Conservation (phyloP, 2,329 filamentous ascomycete species). For the Microsporum audouinii region DNA sequence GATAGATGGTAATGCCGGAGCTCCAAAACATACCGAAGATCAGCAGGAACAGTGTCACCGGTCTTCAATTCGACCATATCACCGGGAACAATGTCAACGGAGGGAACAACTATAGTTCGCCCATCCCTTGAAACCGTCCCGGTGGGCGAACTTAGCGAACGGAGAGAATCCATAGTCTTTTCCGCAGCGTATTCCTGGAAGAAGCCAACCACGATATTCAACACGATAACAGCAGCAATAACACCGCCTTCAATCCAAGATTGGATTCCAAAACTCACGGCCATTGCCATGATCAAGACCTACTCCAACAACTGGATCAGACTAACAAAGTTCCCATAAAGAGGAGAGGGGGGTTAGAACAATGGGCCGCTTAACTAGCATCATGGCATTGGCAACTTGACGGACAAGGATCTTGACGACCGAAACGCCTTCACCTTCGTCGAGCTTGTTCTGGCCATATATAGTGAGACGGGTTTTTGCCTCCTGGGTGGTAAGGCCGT, state of each 20-base stretch:
- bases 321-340: constrained; percentile 13
- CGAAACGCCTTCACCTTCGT: constrained; percentile 54
- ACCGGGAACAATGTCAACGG: constrained; percentile 47
- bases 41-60: constrained; percentile 41
- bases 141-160: constrained; percentile 41
- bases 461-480: constrained; percentile 44
- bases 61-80: constrained; percentile 45
- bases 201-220: constrained; percentile 50
- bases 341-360: constrained; percentile 5
- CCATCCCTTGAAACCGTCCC: constrained; percentile 43
- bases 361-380: constrained; percentile 39
- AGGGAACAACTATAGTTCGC: constrained; percentile 39
- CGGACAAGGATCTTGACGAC: constrained; percentile 58
- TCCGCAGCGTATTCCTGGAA: constrained; percentile 44
- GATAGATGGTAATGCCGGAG: background rate
- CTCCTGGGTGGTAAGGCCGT: constrained; percentile 46
- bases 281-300: constrained; percentile 47
- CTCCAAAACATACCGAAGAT: constrained; percentile 24
- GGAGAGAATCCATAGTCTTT: constrained; percentile 44
- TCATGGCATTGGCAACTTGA: constrained; percentile 58
- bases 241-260: constrained; percentile 53
- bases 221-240: constrained; percentile 45
- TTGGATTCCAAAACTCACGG: constrained; percentile 45
- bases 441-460: constrained; percentile 51
- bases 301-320: constrained; percentile 20